Percentiles rank a stretch among this genome's conserved stretches.
Evolutionary conservation across 257 asterid species (phyloP).

Genomic region (Forsythia suspensa): DNA sequence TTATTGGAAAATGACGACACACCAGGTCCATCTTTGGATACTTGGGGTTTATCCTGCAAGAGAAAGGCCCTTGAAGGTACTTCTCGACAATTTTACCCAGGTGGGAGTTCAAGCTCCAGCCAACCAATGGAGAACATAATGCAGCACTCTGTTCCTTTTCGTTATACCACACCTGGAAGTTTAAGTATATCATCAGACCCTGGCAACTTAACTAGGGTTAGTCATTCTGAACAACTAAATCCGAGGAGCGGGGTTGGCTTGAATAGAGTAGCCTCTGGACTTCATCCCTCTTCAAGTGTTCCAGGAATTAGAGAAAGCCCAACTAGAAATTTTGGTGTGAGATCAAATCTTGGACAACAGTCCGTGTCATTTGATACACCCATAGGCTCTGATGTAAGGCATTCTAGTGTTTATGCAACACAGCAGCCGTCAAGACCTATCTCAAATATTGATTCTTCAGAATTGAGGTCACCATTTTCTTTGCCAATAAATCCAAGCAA

Average conservation of each 20-base stretch:
- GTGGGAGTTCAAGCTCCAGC: constrained; percentile 64
- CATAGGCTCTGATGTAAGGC: constrained; percentile 43
- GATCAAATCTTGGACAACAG: constrained; percentile 44
- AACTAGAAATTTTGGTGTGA: constrained; percentile 39
- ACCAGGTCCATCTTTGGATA: constrained; percentile 52
- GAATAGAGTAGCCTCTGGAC: constrained; percentile 34
- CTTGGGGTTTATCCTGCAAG: constrained; percentile 84
- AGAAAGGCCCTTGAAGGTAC: constrained; percentile 80
- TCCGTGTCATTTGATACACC: constrained; percentile 36
- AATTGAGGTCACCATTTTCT: constrained; percentile 39
- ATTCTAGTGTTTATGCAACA: constrained; percentile 34
- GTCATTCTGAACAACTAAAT: constrained; percentile 40
- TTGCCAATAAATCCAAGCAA: constrained; percentile 33
- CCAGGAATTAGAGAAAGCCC: constrained; percentile 45
- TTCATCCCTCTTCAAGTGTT: constrained; percentile 43
- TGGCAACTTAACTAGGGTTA: constrained; percentile 34
- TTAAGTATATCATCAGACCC: constrained; percentile 46
- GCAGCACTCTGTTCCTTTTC: constrained; percentile 43
- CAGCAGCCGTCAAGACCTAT: constrained; percentile 31
- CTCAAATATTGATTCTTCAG: constrained; percentile 36
- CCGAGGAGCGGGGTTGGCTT: constrained; percentile 43
- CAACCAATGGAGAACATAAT: constrained; percentile 41
- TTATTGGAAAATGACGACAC: constrained; percentile 41
- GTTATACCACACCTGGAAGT: constrained; percentile 39
- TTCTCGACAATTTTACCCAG: constrained; percentile 56